These are phyloP conservation scores for Metarhizium humberi DNA, from an alignment of 2,329 filamentous ascomycete species.

Conservation along the genomic window DNA sequence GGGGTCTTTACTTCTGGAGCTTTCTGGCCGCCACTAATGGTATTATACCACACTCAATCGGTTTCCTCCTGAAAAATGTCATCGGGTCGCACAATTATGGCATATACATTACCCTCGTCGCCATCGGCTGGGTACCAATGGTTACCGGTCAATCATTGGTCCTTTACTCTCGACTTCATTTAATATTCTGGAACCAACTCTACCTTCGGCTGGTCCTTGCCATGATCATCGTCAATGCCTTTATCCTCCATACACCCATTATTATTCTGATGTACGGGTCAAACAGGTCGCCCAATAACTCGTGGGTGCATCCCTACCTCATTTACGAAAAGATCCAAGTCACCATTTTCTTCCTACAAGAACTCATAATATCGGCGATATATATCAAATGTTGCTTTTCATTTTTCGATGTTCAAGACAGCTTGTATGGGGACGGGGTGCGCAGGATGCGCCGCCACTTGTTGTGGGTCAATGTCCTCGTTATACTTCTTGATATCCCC, in stretches of 20 bases:
- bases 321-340: slow-evolving; percentile 43
- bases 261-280: slow-evolving; percentile 46
- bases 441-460: slow-evolving; percentile 22
- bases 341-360: slow-evolving; percentile 44
- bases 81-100: slow-evolving; percentile 9
- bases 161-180: slow-evolving; percentile 51
- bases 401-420: slow-evolving; percentile 31
- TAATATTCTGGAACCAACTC: slow-evolving; percentile 41
- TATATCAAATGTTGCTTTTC: slow-evolving; percentile 41
- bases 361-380: slow-evolving; percentile 39
- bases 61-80: slow-evolving; percentile 34
- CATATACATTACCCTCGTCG: slow-evolving; percentile 12
- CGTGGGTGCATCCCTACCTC: slow-evolving; percentile 21
- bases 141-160: slow-evolving; percentile 52
- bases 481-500: slow-evolving; percentile 31
- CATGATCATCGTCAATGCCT: slow-evolving; percentile 47
- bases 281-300: slow-evolving; percentile 19
- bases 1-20: slow-evolving; percentile 29
- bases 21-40: slow-evolving; percentile 23
- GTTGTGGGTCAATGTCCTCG: slow-evolving; percentile 29
- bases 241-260: slow-evolving; percentile 44
- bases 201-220: slow-evolving; percentile 38
- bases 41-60: slow-evolving; percentile 27
- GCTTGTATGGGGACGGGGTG: slow-evolving; percentile 13
- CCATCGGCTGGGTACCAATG: slow-evolving; percentile 29